phyloP scores from a whole-genome alignment of 1,284 basidiomycete genomes.

The Phlebopus sp. region DNA sequence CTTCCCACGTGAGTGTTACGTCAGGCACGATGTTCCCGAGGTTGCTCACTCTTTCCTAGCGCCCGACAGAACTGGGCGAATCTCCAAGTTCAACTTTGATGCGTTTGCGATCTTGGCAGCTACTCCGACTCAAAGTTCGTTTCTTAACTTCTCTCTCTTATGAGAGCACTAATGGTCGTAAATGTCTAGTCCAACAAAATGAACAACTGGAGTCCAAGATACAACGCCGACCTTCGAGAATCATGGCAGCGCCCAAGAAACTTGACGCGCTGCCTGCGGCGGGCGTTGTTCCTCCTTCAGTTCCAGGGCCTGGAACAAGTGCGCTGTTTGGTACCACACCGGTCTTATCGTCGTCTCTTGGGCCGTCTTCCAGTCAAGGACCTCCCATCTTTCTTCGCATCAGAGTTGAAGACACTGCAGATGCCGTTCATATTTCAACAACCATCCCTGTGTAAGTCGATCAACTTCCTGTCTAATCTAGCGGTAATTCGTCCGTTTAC shows the following conservation, averaged over 20 bases:
- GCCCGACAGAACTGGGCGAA: constrained; percentile 82
- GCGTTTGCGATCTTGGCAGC: constrained; percentile 87
- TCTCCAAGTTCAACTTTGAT: constrained; percentile 87
- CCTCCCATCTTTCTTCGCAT: constrained; percentile 81
- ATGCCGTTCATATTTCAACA: constrained; percentile 79
- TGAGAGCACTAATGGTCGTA: neutral
- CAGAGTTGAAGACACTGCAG: constrained; percentile 72
- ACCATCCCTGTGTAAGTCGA: constrained; percentile 85
- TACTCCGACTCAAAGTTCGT: constrained; percentile 72
- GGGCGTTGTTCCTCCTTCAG: constrained; percentile 23
- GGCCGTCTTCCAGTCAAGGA: constrained; percentile 65
- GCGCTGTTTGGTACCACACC: constrained; percentile 44
- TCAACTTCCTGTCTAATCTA: neutral
- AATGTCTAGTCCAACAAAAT: constrained; percentile 75
- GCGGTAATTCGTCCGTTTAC: constrained; percentile 1
- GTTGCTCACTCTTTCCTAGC: constrained; percentile 46
- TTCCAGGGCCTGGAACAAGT: constrained; percentile 21
- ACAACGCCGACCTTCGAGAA: constrained; percentile 70
- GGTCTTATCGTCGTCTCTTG: constrained; percentile 59
- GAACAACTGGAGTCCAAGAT: constrained; percentile 73
- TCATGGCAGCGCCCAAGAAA: constrained; percentile 63
- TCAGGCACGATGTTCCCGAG: neutral
- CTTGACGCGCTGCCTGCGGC: constrained; percentile 26
- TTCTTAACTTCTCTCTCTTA: neutral
- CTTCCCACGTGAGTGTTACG: constrained; percentile 73